Conservation (phyloP, 2,329 filamentous ascomycete genomes). For the Penicillium glabrum region DNA sequence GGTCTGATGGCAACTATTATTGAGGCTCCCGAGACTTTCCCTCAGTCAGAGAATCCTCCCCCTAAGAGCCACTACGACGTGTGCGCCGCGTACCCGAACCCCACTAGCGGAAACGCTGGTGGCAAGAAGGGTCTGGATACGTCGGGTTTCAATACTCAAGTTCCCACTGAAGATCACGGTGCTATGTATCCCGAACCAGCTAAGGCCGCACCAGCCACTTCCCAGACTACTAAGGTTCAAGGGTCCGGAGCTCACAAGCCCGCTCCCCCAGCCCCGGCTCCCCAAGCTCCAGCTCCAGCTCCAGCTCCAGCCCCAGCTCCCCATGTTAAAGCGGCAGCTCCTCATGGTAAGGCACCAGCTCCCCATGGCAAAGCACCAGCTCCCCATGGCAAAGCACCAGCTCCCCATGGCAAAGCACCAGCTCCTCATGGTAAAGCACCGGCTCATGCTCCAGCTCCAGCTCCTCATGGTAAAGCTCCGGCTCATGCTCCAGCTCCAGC, state of each 20-base stretch:
- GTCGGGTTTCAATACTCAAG: conserved; percentile 11
- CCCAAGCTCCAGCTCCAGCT: neutral
- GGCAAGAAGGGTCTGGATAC: conserved; percentile 19
- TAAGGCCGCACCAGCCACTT: neutral
- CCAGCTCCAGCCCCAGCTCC: neutral
- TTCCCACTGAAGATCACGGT: conserved; percentile 9
- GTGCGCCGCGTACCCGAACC: conserved; percentile 24
- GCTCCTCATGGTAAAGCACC: neutral
- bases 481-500: neutral
- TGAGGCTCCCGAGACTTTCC: conserved; percentile 31
- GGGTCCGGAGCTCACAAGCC: neutral
- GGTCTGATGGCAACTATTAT: conserved; percentile 35
- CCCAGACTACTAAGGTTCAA: neutral
- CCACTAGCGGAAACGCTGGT: conserved; percentile 24
- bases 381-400: neutral
- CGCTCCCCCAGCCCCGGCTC: neutral
- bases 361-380: neutral
- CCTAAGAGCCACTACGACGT: conserved; percentile 22
- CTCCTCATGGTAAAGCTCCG: neutral
- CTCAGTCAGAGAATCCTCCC: conserved; percentile 11
- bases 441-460: neutral
- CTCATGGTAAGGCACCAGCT: neutral
- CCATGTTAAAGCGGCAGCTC: neutral
- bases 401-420: neutral
- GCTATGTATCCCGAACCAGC: conserved; percentile 16